A percentile compares a stretch with the other conserved stretches of the same genome.
phyloP scores from a whole-genome alignment of 148 eudicot species.

The Camellia granthamiana region DNA sequence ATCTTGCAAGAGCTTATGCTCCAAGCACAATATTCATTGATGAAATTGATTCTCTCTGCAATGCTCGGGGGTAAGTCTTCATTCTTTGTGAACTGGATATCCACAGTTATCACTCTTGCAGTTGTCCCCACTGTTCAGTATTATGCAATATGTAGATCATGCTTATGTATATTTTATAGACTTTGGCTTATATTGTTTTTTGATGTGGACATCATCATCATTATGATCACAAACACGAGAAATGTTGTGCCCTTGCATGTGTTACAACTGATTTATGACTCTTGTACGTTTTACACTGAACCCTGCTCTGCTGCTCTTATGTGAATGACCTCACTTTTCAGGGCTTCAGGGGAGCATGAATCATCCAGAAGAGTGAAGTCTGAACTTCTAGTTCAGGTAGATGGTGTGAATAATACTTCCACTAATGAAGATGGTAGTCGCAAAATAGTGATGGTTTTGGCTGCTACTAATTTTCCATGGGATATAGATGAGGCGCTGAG shows the following conservation, averaged over 20 bases:
- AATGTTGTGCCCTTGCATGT: not conserved
- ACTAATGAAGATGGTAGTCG: slow-evolving; percentile 89
- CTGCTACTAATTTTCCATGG: slow-evolving; percentile 99
- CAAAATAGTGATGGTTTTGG: slow-evolving; percentile 97
- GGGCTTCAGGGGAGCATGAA: slow-evolving; percentile 99
- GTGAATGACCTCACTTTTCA: slow-evolving; percentile 23
- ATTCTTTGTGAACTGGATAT: not conserved
- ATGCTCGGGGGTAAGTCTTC: slow-evolving; percentile 77
- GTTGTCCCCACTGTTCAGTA: not conserved
- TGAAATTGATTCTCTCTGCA: slow-evolving; percentile 99
- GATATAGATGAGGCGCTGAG: slow-evolving; percentile 98
- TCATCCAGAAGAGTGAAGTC: slow-evolving; percentile 99
- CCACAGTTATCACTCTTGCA: not conserved
- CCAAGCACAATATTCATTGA: slow-evolving; percentile 99
- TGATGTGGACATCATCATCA: slow-evolving; percentile 2
- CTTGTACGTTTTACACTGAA: not conserved
- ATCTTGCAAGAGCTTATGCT: slow-evolving; percentile 96
- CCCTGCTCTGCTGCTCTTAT: slow-evolving; percentile 14
- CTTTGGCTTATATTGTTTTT: not conserved
- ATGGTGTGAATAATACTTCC: slow-evolving; percentile 77
- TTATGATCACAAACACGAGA: not conserved
- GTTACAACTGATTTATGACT: not conserved
- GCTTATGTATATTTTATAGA: not conserved
- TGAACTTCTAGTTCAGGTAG: slow-evolving; percentile 97
- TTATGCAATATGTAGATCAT: not conserved